Base-by-base conservation (phyloP, 2,329 filamentous ascomycete species). In the Sporothrix inflata region DNA sequence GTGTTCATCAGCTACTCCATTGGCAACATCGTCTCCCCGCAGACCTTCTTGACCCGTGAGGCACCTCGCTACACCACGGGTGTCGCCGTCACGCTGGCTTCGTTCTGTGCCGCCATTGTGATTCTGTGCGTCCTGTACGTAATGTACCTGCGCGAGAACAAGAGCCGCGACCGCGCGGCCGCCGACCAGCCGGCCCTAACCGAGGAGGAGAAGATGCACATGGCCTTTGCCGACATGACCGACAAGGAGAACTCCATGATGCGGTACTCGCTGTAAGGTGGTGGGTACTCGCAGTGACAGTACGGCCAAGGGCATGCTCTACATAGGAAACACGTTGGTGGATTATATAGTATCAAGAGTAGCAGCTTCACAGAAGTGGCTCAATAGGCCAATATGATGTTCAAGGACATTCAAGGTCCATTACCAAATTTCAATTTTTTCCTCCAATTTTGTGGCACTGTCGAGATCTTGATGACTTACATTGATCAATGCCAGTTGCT, bases 41-140 rank as follows among this genome's bases (percentile, higher is more conserved):
- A 90, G 80, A 83, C 89, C 2, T 90, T 90, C 80, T 80, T 87
- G 19, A 80, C 82, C n/a, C 80, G 79, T 57, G 87, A 92, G 76
- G 83, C 84, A 0, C 90, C 90, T 0, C 80, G 84, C 1, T 92
- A 91, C 77, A 84, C 86, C 57, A 88, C 87, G 49, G 89, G 88
- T 0, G 90, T 91, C 75, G 82, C 90, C 88, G 78, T 90, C 89
- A 68, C 60, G 8, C 69, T 74, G 11, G 47, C 51, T n/a, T 69
- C 70, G 47, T 74, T 61, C 57, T 55, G 53, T 30, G 53, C 53
- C 24, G 24, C 24, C 53, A 55, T 73, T 76, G 83, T 82, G 0
- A 76, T 86, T 24, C 81, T 87, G 67, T 83, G 88, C 0, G 51
- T 84, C 0, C 79, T 85, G 1, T 83, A 86, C 47, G 75, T 85